These are phyloP conservation scores for Phytomonas sp. DNA, from an alignment of 208 protist genomes.

Conservation along the genomic window DNA sequence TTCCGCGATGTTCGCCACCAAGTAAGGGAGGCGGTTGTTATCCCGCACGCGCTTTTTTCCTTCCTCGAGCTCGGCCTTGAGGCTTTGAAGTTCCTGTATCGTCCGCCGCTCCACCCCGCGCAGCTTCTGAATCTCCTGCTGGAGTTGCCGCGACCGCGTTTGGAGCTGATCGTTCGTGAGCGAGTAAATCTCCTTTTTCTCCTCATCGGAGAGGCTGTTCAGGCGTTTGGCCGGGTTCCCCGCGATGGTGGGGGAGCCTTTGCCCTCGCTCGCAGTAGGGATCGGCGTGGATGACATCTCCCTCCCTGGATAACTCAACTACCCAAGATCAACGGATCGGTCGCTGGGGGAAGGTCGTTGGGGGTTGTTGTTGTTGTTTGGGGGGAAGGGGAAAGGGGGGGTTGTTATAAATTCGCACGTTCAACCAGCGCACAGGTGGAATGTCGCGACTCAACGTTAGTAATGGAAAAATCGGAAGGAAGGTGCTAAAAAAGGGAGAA, in stretches of 20 bases:
- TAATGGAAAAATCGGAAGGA: slow-evolving; percentile 8
- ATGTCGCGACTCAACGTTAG: not conserved
- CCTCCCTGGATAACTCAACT: no score
- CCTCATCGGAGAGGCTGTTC: slow-evolving; percentile 39
- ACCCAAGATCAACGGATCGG: not conserved
- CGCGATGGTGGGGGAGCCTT: not conserved
- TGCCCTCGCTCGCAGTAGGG: not conserved
- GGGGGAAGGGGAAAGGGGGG: no score
- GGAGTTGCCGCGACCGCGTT: slow-evolving; percentile 31
- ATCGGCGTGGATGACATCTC: slow-evolving; percentile 12
- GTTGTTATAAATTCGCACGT: no score
- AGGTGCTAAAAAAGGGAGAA: slow-evolving; percentile 4
- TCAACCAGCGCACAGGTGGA: no score
- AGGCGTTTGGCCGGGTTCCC: not conserved
- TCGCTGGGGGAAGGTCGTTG: not conserved
- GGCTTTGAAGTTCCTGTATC: slow-evolving; percentile 33
- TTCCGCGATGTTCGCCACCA: slow-evolving; percentile 82
- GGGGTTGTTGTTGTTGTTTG: no score
- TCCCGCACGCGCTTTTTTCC: slow-evolving; percentile 65
- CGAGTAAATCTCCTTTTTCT: slow-evolving; percentile 59
- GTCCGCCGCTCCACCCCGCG: slow-evolving; percentile 48
- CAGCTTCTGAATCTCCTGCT: slow-evolving; percentile 66
- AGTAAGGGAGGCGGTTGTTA: slow-evolving; percentile 83
- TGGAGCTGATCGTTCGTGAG: slow-evolving; percentile 73
- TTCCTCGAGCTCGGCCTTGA: slow-evolving; percentile 58